phyloP scores from a whole-genome alignment of 1,284 basidiomycete species.

The Sanghuangporus sanghuang region DNA sequence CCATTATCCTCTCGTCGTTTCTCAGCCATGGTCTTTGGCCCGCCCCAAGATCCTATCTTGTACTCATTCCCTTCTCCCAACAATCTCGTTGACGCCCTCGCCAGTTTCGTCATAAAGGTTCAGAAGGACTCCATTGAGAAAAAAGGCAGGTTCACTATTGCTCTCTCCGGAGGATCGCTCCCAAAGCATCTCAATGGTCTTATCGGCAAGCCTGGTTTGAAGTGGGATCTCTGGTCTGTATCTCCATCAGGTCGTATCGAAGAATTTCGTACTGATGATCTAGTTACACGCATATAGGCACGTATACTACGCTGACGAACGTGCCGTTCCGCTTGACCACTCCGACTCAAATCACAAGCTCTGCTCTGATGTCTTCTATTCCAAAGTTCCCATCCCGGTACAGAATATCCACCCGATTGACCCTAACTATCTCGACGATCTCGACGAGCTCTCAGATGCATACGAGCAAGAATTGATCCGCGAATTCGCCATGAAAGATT shows the following conservation, averaged over 20 bases:
- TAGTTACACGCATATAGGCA: constrained; percentile 58
- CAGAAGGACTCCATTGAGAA: constrained; percentile 89
- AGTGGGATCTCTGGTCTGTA: constrained; percentile 93
- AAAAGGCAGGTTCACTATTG: constrained; percentile 87
- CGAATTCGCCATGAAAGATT: constrained; percentile 86
- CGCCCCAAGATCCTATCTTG: constrained; percentile 64
- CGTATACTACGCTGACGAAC: constrained; percentile 97
- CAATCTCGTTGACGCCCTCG: constrained; percentile 60
- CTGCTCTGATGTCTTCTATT: constrained; percentile 75
- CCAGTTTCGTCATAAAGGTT: constrained; percentile 80
- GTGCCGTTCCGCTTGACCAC: constrained; percentile 89
- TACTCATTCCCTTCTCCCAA: constrained; percentile 63
- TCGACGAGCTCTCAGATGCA: constrained; percentile 86
- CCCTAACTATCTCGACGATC: constrained; percentile 60
- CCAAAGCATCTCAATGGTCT: constrained; percentile 81
- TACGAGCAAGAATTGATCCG: constrained; percentile 92
- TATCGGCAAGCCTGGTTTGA: constrained; percentile 67
- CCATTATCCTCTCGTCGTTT: neutral
- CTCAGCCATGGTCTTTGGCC: constrained; percentile 32
- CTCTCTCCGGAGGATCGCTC: constrained; percentile 90
- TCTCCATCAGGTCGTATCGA: constrained; percentile 7
- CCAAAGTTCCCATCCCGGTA: constrained; percentile 76
- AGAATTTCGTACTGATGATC: neutral
- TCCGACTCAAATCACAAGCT: constrained; percentile 88
- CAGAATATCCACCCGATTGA: constrained; percentile 88